phyloP scores from a whole-genome alignment of 805 yeast genomes.

The Zygosaccharomyces bisporus region DNA sequence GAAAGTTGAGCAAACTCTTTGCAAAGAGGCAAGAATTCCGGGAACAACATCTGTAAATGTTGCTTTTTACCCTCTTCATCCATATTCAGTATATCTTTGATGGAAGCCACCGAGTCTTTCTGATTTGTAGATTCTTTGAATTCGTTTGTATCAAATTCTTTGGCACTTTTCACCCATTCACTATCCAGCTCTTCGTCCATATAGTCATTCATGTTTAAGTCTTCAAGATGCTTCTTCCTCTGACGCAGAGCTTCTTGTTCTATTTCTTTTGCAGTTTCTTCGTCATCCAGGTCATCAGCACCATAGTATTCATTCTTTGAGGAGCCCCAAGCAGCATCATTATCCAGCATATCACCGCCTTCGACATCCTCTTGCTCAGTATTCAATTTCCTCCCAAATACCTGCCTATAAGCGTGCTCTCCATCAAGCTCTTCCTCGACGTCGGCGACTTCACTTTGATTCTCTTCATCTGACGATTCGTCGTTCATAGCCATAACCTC shows the following conservation, averaged over 20 bases:
- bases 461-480: slow-evolving; percentile 39
- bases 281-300: slow-evolving; percentile 52
- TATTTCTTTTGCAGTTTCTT: slow-evolving; percentile 69
- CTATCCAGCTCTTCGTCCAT: slow-evolving; percentile 67
- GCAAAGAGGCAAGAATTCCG: slow-evolving; percentile 77
- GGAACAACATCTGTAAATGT: slow-evolving; percentile 60
- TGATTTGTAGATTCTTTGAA: slow-evolving; percentile 31
- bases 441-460: slow-evolving; percentile 34
- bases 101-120: slow-evolving; percentile 35
- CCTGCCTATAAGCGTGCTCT: slow-evolving; percentile 39
- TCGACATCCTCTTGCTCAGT: slow-evolving; percentile 30
- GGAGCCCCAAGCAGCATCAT: slow-evolving; percentile 48
- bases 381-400: slow-evolving; percentile 34
- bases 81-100: slow-evolving; percentile 46
- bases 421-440: slow-evolving; percentile 36
- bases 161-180: slow-evolving; percentile 69
- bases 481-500: slow-evolving; percentile 48
- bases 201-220: slow-evolving; percentile 69
- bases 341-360: slow-evolving; percentile 33
- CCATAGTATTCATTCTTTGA: slow-evolving; percentile 49
- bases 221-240: slow-evolving; percentile 76
- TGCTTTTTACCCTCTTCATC: slow-evolving; percentile 51
- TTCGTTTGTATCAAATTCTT: slow-evolving; percentile 44
- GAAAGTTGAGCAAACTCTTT: slow-evolving; percentile 52
- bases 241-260: slow-evolving; percentile 85